These are phyloP conservation scores for Irpex rosettiformis DNA, from an alignment of 1,284 basidiomycete species.

Conservation along the genomic window DNA sequence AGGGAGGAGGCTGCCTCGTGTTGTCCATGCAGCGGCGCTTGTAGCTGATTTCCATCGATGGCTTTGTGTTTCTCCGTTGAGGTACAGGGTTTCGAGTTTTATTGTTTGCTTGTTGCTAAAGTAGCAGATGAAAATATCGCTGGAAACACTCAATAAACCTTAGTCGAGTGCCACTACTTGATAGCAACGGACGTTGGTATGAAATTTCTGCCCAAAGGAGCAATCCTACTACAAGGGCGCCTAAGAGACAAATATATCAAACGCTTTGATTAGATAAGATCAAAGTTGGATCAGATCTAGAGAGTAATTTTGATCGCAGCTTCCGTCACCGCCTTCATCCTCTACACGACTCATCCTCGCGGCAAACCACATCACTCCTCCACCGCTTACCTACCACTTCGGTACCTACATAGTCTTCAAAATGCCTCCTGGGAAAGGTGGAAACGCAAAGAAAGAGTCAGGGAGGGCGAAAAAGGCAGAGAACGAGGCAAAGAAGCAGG, in stretches of 20 bases:
- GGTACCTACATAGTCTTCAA: constrained; percentile 3
- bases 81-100: too few species aligned
- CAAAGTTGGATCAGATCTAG: background rate
- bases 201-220: too few species aligned
- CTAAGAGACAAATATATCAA: too few species aligned
- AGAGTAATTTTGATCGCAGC: background rate
- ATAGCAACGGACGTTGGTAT: too few species aligned
- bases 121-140: too few species aligned
- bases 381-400: background rate
- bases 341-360: background rate
- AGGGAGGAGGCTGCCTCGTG: constrained; percentile 1
- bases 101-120: too few species aligned
- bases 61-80: background rate
- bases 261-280: constrained; percentile 17
- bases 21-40: background rate
- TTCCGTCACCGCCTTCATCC: background rate
- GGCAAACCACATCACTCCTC: background rate
- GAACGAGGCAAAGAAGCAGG: constrained; percentile 80
- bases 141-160: too few species aligned
- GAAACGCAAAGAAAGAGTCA: constrained; percentile 86
- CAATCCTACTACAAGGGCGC: too few species aligned
- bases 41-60: constrained; percentile 3
- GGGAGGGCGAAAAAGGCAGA: constrained; percentile 92
- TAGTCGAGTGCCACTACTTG: too few species aligned
- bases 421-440: constrained; percentile 79